phyloP scores from a whole-genome alignment of 768 basidiomycete genomes.

The Suillus clintonianus region DNA sequence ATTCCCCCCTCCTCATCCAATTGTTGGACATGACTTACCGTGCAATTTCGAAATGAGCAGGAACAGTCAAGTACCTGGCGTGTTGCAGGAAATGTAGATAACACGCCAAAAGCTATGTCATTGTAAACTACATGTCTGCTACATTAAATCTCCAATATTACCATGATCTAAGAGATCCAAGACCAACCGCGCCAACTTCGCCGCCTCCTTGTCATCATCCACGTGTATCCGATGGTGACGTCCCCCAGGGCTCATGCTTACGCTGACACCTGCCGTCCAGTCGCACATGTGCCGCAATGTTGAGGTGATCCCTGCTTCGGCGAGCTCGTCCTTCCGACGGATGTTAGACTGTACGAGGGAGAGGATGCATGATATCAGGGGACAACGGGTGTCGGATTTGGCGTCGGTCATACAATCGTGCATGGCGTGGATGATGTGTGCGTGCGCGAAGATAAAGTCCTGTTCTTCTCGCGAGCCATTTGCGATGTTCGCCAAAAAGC shows the following conservation, averaged over 20 bases:
- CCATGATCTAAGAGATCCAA: conserved; percentile 47
- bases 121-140: background rate
- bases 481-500: conserved; percentile 66
- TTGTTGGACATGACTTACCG: background rate
- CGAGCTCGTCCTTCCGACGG: conserved; percentile 37
- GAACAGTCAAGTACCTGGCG: background rate
- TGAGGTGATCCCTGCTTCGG: conserved; percentile 47
- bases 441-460: conserved; percentile 50
- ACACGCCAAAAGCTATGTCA: background rate
- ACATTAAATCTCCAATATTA: conserved; percentile 24
- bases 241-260: conserved; percentile 33
- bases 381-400: conserved; percentile 57
- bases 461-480: conserved; percentile 58
- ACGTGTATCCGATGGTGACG: conserved; percentile 39
- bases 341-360: conserved; percentile 51
- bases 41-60: background rate
- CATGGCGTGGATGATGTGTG: conserved; percentile 53
- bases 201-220: conserved; percentile 64
- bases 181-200: conserved; percentile 55
- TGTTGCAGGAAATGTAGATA: background rate
- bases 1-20: background rate
- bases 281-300: conserved; percentile 47
- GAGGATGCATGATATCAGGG: conserved; percentile 60
- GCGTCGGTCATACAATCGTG: conserved; percentile 61
- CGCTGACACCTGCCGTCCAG: conserved; percentile 24